These are phyloP conservation scores for Lactifluus pinguis DNA, from an alignment of 768 basidiomycete genomes.

Conservation along the genomic window DNA sequence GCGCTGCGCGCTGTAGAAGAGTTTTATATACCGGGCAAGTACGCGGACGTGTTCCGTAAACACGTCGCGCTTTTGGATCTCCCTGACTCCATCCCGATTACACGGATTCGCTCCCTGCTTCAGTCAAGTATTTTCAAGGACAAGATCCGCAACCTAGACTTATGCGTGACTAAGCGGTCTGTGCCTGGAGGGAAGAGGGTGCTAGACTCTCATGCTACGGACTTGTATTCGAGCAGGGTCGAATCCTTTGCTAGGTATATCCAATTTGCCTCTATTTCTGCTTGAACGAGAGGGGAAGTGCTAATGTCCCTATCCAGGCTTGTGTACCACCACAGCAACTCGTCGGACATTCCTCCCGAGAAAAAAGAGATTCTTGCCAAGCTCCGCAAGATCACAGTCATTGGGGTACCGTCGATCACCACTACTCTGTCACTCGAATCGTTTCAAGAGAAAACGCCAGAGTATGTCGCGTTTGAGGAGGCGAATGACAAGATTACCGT, in stretches of 20 bases:
- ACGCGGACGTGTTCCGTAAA: slow-evolving; percentile 9
- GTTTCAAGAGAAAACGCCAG: neutral
- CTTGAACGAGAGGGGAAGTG: neutral
- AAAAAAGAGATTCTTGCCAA: slow-evolving; percentile 1
- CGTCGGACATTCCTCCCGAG: neutral
- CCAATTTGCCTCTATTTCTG: neutral
- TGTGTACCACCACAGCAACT: neutral
- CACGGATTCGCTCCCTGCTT: slow-evolving; percentile 10
- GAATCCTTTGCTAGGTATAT: slow-evolving; percentile 11
- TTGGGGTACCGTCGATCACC: slow-evolving; percentile 2
- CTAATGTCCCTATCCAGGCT: neutral
- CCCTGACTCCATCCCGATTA: neutral
- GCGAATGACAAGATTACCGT: slow-evolving; percentile 4
- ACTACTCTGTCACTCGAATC: slow-evolving; percentile 5
- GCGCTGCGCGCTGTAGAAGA: neutral
- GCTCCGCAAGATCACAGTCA: slow-evolving; percentile 10
- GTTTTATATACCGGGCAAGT: slow-evolving; percentile 21
- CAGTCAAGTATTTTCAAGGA: slow-evolving; percentile 11
- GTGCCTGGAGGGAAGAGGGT: slow-evolving; percentile 4
- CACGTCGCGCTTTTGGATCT: slow-evolving; percentile 14
- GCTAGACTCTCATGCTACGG: slow-evolving; percentile 1
- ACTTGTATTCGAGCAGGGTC: slow-evolving; percentile 12
- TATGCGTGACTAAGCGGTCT: slow-evolving; percentile 1
- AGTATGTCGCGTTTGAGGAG: slow-evolving; percentile 3
- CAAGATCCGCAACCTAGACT: slow-evolving; percentile 9